A percentile compares a stretch with the other conserved stretches of the same genome.
Evolutionary conservation across 495 filamentous ascomycete species (phyloP).

Genomic region (Aspergillus wentii): DNA sequence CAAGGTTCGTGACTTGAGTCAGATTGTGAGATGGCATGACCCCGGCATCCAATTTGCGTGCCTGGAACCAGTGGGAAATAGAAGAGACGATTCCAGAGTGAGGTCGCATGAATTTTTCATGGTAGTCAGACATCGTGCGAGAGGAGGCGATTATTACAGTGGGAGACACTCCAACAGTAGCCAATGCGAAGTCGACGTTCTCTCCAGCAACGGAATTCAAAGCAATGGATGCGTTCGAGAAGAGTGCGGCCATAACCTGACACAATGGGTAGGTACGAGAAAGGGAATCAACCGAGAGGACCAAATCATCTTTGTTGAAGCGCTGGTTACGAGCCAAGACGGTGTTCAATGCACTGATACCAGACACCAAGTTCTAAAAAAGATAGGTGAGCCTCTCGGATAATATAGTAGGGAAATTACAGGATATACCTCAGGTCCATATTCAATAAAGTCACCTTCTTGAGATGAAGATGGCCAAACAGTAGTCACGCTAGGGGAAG

Average conservation of each 20-base stretch:
- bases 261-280: constrained; percentile 73
- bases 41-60: constrained; percentile 63
- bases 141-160: constrained; percentile 81
- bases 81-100: constrained; percentile 48
- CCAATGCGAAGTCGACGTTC: constrained; percentile 62
- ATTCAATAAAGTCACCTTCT: constrained; percentile 66
- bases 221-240: constrained; percentile 76
- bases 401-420: not conserved
- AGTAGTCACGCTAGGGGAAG: constrained; percentile 49
- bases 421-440: constrained; percentile 55
- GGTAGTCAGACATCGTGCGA: constrained; percentile 62
- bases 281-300: constrained; percentile 84
- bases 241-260: constrained; percentile 77
- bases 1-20: constrained; percentile 46
- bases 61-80: constrained; percentile 64
- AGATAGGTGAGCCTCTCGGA: constrained; percentile 7
- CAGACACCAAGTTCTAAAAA: constrained; percentile 73
- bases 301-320: constrained; percentile 67
- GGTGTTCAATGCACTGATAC: constrained; percentile 69
- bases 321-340: constrained; percentile 69
- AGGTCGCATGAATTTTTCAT: constrained; percentile 47
- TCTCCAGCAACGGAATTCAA: constrained; percentile 80
- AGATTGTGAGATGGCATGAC: constrained; percentile 51
- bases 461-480: constrained; percentile 55
- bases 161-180: constrained; percentile 68